phyloP scores from a whole-genome alignment of 352 stramenopile genomes.

The Globisporangium apiculatum region DNA sequence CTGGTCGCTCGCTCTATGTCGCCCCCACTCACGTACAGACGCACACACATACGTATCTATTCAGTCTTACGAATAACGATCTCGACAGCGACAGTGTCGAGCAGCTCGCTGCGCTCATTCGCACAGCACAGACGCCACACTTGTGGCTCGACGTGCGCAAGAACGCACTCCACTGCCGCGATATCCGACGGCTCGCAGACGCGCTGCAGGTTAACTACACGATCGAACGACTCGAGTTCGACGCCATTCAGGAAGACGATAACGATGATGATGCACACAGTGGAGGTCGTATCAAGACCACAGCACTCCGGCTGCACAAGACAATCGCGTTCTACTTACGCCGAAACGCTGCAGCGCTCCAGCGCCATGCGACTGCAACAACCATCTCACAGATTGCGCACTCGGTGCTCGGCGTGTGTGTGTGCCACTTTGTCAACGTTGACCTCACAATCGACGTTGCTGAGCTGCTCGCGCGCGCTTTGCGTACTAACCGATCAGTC shows the following conservation, averaged over 20 bases:
- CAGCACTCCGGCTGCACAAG: conserved; percentile 15
- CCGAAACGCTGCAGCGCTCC: conserved; percentile 15
- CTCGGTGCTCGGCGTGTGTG: conserved; percentile 17
- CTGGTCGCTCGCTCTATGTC: not conserved
- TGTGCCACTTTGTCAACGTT: conserved; percentile 31
- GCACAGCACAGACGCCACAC: conserved; percentile 10
- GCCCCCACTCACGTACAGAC: not conserved
- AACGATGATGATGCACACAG: conserved; percentile 23
- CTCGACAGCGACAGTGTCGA: conserved; percentile 26
- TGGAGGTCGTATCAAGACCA: not conserved
- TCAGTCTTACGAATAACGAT: conserved; percentile 30
- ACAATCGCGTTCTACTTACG: conserved; percentile 32
- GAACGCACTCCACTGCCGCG: conserved; percentile 19
- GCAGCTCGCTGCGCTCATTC: conserved; percentile 20
- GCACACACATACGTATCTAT: not conserved
- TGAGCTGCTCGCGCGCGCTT: conserved; percentile 20
- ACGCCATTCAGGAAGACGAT: conserved; percentile 23
- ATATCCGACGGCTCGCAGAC: conserved; percentile 19
- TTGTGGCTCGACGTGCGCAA: conserved; percentile 26
- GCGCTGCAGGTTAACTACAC: conserved; percentile 18
- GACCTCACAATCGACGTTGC: conserved; percentile 26
- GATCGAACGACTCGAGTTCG: conserved; percentile 21
- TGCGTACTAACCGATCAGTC: conserved; percentile 23
- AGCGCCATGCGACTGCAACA: conserved; percentile 9
- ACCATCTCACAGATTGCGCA: conserved; percentile 14